These are phyloP conservation scores for Laburnicola sp. DNA, from an alignment of 2,329 filamentous ascomycete genomes.

Conservation along the genomic window DNA sequence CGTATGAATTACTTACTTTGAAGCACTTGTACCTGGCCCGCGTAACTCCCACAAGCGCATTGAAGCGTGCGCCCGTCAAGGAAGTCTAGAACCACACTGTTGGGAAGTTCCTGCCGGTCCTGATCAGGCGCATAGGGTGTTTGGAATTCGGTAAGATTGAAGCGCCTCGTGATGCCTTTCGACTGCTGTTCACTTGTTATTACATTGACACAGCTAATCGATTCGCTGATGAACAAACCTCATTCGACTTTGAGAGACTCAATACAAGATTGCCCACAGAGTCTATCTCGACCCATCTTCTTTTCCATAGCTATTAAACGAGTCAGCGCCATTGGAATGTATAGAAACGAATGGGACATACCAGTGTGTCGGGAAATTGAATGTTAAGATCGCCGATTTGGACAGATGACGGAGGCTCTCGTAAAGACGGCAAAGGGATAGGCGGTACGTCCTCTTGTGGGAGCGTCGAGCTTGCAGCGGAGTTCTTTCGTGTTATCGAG, in stretches of 20 bases:
- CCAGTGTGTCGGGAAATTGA: slow-evolving; percentile 90
- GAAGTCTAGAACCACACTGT: slow-evolving; percentile 70
- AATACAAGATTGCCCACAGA: slow-evolving; percentile 81
- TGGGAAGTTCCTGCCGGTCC: slow-evolving; percentile 88
- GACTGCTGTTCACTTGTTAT: slow-evolving; percentile 15
- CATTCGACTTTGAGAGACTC: slow-evolving; percentile 67
- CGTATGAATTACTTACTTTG: slow-evolving; percentile 29
- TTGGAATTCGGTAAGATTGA: slow-evolving; percentile 81
- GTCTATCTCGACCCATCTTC: slow-evolving; percentile 84
- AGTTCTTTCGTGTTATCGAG: slow-evolving; percentile 55
- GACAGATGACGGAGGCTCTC: slow-evolving; percentile 59
- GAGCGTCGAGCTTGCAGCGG: slow-evolving; percentile 44
- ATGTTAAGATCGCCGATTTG: slow-evolving; percentile 91
- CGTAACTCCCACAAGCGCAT: slow-evolving; percentile 54
- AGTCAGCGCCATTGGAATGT: not conserved
- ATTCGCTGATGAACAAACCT: slow-evolving; percentile 28
- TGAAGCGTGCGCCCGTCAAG: slow-evolving; percentile 64
- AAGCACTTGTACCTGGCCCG: slow-evolving; percentile 41
- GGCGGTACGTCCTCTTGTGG: slow-evolving; percentile 36
- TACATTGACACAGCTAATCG: not conserved
- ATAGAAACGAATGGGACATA: slow-evolving; percentile 33
- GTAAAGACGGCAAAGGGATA: slow-evolving; percentile 32
- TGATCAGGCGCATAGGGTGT: slow-evolving; percentile 81
- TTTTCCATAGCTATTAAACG: slow-evolving; percentile 75
- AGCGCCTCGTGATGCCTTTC: slow-evolving; percentile 72